Percentiles rank a stretch among this genome's conserved stretches.
Conservation (phyloP, 805 yeast species). For the Yamadazyma endophytica region DNA sequence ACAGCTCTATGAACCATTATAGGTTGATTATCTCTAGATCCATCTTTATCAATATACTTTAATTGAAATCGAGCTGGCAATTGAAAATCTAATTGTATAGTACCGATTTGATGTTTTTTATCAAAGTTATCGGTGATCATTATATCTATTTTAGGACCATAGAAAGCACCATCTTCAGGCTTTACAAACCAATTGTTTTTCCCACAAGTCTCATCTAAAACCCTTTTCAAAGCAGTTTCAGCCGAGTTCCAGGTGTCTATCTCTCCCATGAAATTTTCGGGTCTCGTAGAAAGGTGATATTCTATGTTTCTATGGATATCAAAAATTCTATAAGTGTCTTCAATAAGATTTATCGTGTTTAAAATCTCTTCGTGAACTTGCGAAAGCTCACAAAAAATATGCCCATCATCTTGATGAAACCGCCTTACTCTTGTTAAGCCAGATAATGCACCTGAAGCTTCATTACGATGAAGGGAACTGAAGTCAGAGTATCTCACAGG, state of each 20-base stretch:
- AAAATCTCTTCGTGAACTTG: slow-evolving; percentile 76
- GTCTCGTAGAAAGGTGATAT: slow-evolving; percentile 77
- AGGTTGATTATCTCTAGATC: slow-evolving; percentile 58
- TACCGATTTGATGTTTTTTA: slow-evolving; percentile 89
- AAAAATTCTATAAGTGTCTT: slow-evolving; percentile 68
- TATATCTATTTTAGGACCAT: slow-evolving; percentile 95
- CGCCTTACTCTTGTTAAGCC: slow-evolving; percentile 92
- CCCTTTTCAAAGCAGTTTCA: slow-evolving; percentile 59
- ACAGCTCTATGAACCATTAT: slow-evolving; percentile 97
- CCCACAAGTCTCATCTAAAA: slow-evolving; percentile 44
- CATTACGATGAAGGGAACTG: slow-evolving; percentile 89
- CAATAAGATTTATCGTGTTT: slow-evolving; percentile 67
- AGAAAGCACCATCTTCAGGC: slow-evolving; percentile 95
- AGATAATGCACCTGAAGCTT: slow-evolving; percentile 87
- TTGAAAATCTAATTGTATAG: slow-evolving; percentile 93
- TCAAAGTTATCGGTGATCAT: slow-evolving; percentile 74
- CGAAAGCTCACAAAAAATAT: slow-evolving; percentile 78
- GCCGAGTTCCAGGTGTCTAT: slow-evolving; percentile 78
- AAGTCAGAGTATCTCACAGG: slow-evolving; percentile 87
- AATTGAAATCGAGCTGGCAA: slow-evolving; percentile 81
- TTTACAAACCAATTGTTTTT: slow-evolving; percentile 66
- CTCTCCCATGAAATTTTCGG: slow-evolving; percentile 68
- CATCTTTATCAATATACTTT: slow-evolving; percentile 52
- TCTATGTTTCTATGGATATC: slow-evolving; percentile 53
- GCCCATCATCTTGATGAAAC: slow-evolving; percentile 98